phyloP scores from a whole-genome alignment of 148 eudicot genomes.

The Rhododendron williamsianum region DNA sequence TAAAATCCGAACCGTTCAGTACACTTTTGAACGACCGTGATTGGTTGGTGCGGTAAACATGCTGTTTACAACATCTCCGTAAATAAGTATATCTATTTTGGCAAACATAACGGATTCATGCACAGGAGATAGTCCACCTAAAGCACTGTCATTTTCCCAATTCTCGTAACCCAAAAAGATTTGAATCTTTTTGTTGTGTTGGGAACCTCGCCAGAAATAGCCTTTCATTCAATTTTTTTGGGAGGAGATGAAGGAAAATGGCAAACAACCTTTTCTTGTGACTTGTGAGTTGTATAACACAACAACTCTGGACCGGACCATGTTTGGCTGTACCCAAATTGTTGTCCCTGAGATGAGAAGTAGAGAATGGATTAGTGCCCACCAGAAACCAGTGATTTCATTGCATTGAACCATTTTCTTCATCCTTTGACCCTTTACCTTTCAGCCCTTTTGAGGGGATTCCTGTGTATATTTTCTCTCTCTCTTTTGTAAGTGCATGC shows the following conservation, averaged over 20 bases:
- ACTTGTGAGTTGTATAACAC: not conserved
- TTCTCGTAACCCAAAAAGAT: not conserved
- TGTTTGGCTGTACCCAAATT: not conserved
- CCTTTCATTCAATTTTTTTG: not conserved
- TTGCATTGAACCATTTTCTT: slow-evolving; percentile 8
- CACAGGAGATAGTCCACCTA: not conserved
- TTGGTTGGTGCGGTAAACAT: too few species aligned
- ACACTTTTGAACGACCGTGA: too few species aligned
- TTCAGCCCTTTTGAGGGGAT: slow-evolving; percentile 53
- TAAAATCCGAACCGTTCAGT: too few species aligned
- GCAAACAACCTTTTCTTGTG: not conserved
- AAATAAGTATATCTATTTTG: too few species aligned
- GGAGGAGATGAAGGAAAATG: not conserved
- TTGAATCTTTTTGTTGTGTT: not conserved
- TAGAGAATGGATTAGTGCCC: not conserved
- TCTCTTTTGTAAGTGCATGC: slow-evolving; percentile 12
- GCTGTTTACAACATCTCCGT: too few species aligned
- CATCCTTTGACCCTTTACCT: slow-evolving; percentile 33
- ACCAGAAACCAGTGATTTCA: slow-evolving; percentile 12
- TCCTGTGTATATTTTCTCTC: not conserved
- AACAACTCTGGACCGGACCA: not conserved
- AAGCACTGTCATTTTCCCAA: not conserved
- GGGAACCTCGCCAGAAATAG: not conserved
- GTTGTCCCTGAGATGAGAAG: not conserved
- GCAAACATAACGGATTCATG: not conserved